These are phyloP conservation scores for Westerdykella aurantiaca DNA, from an alignment of 2,329 filamentous ascomycete species.

Conservation along the genomic window DNA sequence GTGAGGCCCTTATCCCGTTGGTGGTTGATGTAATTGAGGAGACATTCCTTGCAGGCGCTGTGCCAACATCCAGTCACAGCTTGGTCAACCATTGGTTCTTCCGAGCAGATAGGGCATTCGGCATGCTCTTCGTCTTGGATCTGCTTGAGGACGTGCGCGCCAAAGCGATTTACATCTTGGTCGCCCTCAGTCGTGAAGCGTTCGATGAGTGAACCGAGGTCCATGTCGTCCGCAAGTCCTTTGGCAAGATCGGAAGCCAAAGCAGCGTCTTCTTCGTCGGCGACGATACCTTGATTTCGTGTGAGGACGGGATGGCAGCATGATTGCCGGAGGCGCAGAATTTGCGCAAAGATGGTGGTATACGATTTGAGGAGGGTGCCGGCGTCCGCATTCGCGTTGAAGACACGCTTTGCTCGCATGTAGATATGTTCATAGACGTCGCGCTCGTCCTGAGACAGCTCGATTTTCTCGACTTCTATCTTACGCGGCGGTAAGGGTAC, in stretches of 20 bases:
- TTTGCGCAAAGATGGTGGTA: slow-evolving; percentile 95
- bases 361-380: slow-evolving; percentile 93
- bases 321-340: slow-evolving; percentile 82
- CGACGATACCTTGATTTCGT: slow-evolving; percentile 74
- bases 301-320: slow-evolving; percentile 92
- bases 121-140: slow-evolving; percentile 84
- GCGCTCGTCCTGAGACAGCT: slow-evolving; percentile 76
- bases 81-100: slow-evolving; percentile 93
- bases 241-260: slow-evolving; percentile 71
- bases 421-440: slow-evolving; percentile 93
- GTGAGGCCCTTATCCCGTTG: slow-evolving; percentile 69
- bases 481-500: slow-evolving; percentile 77
- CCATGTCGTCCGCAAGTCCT: slow-evolving; percentile 91
- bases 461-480: slow-evolving; percentile 80
- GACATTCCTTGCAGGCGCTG: slow-evolving; percentile 87
- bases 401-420: slow-evolving; percentile 72
- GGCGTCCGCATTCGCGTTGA: slow-evolving; percentile 79
- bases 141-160: slow-evolving; percentile 79
- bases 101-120: slow-evolving; percentile 90
- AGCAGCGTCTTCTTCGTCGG: slow-evolving; percentile 80
- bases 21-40: slow-evolving; percentile 85
- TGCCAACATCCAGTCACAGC: slow-evolving; percentile 97
- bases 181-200: slow-evolving; percentile 64
- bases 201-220: slow-evolving; percentile 77
- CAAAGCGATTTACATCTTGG: slow-evolving; percentile 66